Conservation (phyloP, 768 basidiomycete genomes). For the Phlebiopsis flavidoalba region DNA sequence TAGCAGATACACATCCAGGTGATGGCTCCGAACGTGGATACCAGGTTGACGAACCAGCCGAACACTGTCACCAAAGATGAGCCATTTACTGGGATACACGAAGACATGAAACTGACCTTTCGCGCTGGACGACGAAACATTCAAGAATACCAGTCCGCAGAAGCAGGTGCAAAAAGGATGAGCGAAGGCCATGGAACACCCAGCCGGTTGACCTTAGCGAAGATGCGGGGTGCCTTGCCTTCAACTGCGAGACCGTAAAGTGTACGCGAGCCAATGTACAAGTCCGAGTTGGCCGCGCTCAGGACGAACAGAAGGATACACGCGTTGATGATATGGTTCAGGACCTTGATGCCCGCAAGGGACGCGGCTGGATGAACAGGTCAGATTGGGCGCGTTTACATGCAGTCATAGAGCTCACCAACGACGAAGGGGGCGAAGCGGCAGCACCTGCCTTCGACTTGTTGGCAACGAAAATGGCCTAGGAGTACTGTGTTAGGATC, state of each 20-base stretch:
- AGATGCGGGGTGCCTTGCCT: conserved; percentile 40
- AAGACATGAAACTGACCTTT: conserved; percentile 32
- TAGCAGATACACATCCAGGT: conserved; percentile 44
- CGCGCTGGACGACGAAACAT: conserved; percentile 44
- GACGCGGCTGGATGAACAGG: conserved; percentile 25
- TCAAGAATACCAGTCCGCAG: conserved; percentile 54
- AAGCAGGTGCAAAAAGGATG: conserved; percentile 49
- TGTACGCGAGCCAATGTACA: conserved; percentile 47
- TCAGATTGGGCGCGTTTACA: background rate
- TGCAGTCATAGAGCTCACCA: conserved; percentile 21
- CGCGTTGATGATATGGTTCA: conserved; percentile 63
- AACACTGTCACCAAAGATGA: conserved; percentile 20
- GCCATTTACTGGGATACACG: background rate
- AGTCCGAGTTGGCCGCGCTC: conserved; percentile 57
- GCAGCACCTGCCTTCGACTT: conserved; percentile 41
- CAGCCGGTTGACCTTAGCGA: conserved; percentile 30
- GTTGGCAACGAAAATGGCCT: conserved; percentile 35
- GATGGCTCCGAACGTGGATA: conserved; percentile 36
- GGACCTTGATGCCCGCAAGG: conserved; percentile 49
- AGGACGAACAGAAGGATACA: conserved; percentile 62
- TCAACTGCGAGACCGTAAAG: conserved; percentile 43
- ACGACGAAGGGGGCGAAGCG: conserved; percentile 68
- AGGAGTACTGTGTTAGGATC: background rate
- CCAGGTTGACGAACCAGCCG: conserved; percentile 36
- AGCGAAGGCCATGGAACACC: conserved; percentile 38